phyloP scores from a whole-genome alignment of 805 yeast genomes.

The Candida tammaniensis region DNA sequence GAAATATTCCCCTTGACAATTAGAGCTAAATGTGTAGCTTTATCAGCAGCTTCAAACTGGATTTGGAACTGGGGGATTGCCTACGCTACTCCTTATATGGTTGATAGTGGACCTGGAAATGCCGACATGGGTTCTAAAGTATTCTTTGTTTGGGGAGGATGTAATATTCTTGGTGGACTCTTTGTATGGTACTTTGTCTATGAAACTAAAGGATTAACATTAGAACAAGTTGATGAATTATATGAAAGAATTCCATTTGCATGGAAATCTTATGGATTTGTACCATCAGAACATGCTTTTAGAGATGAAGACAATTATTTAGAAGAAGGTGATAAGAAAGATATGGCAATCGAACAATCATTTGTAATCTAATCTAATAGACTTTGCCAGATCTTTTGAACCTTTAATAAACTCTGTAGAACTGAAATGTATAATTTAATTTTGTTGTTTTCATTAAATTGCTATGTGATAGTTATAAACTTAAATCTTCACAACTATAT shows the following conservation, averaged over 20 bases:
- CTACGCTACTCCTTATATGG: slow-evolving; percentile 42
- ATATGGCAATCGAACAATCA: no score
- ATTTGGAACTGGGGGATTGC: slow-evolving; percentile 42
- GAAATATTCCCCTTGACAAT: slow-evolving; percentile 37
- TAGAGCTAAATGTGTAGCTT: slow-evolving; percentile 38
- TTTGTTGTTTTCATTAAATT: no score
- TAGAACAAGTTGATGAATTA: slow-evolving; percentile 42
- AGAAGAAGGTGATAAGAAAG: no score
- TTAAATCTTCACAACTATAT: not conserved
- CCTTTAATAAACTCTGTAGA: no score
- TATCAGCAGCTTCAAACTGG: slow-evolving; percentile 42
- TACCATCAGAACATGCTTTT: slow-evolving; percentile 36
- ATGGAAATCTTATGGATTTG: slow-evolving; percentile 29
- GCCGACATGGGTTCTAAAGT: slow-evolving; percentile 40
- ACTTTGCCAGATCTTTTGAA: no score
- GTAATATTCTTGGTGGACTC: slow-evolving; percentile 30
- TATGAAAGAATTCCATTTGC: slow-evolving; percentile 31
- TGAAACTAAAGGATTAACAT: slow-evolving; percentile 41
- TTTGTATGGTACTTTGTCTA: slow-evolving; percentile 34
- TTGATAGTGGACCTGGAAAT: slow-evolving; percentile 36
- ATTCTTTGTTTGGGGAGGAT: slow-evolving; percentile 44
- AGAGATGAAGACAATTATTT: no score
- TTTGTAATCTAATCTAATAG: no score
- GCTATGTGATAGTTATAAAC: not conserved
- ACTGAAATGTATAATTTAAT: no score